Conservation (phyloP, 2,329 filamentous ascomycete genomes). For the Blastomyces emzantsi region DNA sequence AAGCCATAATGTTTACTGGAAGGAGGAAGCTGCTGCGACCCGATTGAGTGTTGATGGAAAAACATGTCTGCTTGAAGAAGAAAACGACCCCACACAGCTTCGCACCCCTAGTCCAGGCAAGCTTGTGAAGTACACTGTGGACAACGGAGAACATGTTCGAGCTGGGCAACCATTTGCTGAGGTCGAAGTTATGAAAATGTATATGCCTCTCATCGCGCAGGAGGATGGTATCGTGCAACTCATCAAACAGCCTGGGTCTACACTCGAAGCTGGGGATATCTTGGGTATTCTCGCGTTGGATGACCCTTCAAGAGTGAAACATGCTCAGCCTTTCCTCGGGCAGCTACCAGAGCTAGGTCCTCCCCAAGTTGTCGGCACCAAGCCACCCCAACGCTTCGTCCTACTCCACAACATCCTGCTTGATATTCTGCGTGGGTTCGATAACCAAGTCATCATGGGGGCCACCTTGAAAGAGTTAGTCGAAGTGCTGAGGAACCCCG, state of each 20-base stretch:
- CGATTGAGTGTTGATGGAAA: slow-evolving; percentile 95
- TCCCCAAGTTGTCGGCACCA: slow-evolving; percentile 79
- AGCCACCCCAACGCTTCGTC: slow-evolving; percentile 80
- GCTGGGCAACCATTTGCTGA: slow-evolving; percentile 92
- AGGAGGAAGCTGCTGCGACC: slow-evolving; percentile 93
- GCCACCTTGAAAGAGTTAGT: slow-evolving; percentile 77
- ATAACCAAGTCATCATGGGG: slow-evolving; percentile 96
- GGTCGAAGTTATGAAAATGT: slow-evolving; percentile 99
- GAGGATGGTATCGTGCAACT: slow-evolving; percentile 96
- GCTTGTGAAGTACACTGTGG: slow-evolving; percentile 94
- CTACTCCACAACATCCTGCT: slow-evolving; percentile 67
- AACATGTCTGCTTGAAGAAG: slow-evolving; percentile 94
- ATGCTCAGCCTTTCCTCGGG: slow-evolving; percentile 85
- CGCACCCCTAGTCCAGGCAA: slow-evolving; percentile 93
- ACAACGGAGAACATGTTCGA: slow-evolving; percentile 87
- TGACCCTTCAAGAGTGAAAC: slow-evolving; percentile 92
- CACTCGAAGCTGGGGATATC: slow-evolving; percentile 94
- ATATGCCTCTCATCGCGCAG: slow-evolving; percentile 93
- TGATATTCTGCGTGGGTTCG: slow-evolving; percentile 87
- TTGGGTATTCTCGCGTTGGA: slow-evolving; percentile 94
- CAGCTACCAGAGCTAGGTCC: slow-evolving; percentile 80
- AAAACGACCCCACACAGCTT: slow-evolving; percentile 97
- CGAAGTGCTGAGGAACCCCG: slow-evolving; percentile 78
- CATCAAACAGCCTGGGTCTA: slow-evolving; percentile 98
- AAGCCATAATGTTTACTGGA: slow-evolving; percentile 99